Evolutionary conservation across 1,284 basidiomycete genomes (phyloP), one percentile per base, ranked within the genome.

Genomic region (Fomitopsis pinicola): DNA sequence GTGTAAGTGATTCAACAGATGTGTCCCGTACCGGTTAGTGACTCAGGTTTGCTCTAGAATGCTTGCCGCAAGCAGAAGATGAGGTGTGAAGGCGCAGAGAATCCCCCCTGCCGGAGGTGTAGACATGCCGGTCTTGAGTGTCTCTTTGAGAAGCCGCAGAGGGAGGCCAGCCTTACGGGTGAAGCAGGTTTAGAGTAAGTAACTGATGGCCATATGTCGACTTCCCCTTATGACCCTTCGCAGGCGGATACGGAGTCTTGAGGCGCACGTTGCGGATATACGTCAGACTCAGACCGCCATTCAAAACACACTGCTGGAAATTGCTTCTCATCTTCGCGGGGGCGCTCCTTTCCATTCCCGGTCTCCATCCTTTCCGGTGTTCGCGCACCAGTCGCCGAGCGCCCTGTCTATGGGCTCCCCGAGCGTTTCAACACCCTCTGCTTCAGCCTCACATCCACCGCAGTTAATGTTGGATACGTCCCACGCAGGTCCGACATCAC

Each of bases 71-170:
- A 91, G 70, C 91, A 93, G 76, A 93, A 93, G 76, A 93, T 93
- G 91, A 81, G 90, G 67, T 93, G 91, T 68, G 91, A 95, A 78
- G 92, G 92, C 5, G 93, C 94, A 50, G 94, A 95, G 73, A 92
- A 91, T 67, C 94, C 94, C 33, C 94, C 94, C 19, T 97, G 94
- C 75, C 88, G 91, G 70, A 85, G 94, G 42, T 97, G 94, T 74
- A 83, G 90, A 53, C 91, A 94, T 68, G 87, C 90, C 26, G 88
- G 91, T 7, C 81, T 94, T 19, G 89, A 92, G 55, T 96, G 94
- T 77, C 82, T 95, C 19, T 95, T 96, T 69, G 93, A 95, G 73
- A 95, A 95, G 66, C 93, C 94, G 3, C 87, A 88, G 12, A 83
- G 91, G 66, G 91, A 93, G 72, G 88, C 90, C 17, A 90, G 87